A percentile compares a stretch with the other conserved stretches of the same genome.
phyloP scores from a whole-genome alignment of 352 stramenopile genomes.

The Globisporangium takayamanum region DNA sequence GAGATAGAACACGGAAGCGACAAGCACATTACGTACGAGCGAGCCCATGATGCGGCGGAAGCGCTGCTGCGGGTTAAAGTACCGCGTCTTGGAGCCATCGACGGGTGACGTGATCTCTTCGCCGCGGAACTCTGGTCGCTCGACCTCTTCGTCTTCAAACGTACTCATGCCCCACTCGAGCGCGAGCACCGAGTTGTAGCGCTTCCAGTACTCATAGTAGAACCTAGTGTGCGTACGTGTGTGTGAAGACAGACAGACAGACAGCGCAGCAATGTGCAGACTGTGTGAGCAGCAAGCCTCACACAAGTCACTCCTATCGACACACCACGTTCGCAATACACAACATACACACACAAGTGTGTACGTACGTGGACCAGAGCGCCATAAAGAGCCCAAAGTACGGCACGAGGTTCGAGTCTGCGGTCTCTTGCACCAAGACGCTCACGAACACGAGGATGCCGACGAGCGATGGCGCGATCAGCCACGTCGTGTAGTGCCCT shows the following conservation, averaged over 20 bases:
- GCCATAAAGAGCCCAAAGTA: constrained; percentile 84
- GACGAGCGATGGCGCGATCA: constrained; percentile 89
- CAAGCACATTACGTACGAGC: constrained; percentile 24
- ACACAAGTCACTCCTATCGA: background rate
- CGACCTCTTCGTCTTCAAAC: constrained; percentile 67
- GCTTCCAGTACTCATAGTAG: constrained; percentile 84
- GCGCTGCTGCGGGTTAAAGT: constrained; percentile 61
- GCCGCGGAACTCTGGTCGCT: constrained; percentile 67
- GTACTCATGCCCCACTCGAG: constrained; percentile 72
- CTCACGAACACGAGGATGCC: constrained; percentile 87
- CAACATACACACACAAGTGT: background rate
- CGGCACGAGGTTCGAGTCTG: constrained; percentile 51
- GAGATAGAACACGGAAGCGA: background rate
- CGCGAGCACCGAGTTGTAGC: constrained; percentile 58
- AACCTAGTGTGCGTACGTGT: constrained; percentile 18
- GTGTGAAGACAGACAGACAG: background rate
- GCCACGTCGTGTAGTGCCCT: constrained; percentile 92
- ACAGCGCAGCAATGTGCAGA: background rate
- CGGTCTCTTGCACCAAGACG: constrained; percentile 48
- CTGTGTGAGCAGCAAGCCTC: background rate
- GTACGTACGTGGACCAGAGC: constrained; percentile 57
- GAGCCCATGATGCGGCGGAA: constrained; percentile 68
- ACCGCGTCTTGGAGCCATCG: constrained; percentile 66
- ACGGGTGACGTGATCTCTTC: constrained; percentile 66
- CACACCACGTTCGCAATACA: background rate